These are phyloP conservation scores for Boletus nobilissimus DNA, from an alignment of 1,284 basidiomycete species.

Conservation along the genomic window DNA sequence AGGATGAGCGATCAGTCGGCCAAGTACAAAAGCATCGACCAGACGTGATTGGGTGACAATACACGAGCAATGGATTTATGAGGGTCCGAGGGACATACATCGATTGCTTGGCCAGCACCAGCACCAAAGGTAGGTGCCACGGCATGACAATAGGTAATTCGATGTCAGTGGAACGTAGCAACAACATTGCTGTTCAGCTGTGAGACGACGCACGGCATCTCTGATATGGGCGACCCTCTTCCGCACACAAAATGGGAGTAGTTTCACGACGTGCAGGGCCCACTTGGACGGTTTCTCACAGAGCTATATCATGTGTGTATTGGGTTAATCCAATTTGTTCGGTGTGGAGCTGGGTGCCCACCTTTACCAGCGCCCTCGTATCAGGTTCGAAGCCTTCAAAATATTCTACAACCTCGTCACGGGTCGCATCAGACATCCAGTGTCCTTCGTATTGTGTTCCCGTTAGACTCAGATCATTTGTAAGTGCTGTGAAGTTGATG, in stretches of 20 bases:
- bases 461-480: conserved; percentile 49
- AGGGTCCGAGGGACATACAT: neutral
- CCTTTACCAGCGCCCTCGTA: conserved; percentile 52
- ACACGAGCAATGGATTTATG: neutral
- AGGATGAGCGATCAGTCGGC: conserved; percentile 30
- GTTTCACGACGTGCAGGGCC: conserved; percentile 40
- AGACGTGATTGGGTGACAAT: conserved; percentile 15
- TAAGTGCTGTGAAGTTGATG: conserved; percentile 56
- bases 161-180: neutral
- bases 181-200: neutral
- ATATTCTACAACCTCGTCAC: conserved; percentile 42
- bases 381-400: conserved; percentile 58
- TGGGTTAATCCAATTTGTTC: neutral
- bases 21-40: conserved; percentile 40
- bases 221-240: conserved; percentile 46
- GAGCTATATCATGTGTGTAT: neutral
- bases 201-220: conserved; percentile 41
- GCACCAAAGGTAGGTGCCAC: neutral
- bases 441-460: conserved; percentile 46
- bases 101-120: neutral
- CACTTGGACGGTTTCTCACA: conserved; percentile 10
- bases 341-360: conserved; percentile 31
- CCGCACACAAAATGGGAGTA: conserved; percentile 42
- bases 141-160: conserved; percentile 35
- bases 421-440: conserved; percentile 47